A percentile compares a stretch with the other conserved stretches of the same genome.
phyloP scores from a whole-genome alignment of 2,329 filamentous ascomycete species.

The Alternaria longipes region DNA sequence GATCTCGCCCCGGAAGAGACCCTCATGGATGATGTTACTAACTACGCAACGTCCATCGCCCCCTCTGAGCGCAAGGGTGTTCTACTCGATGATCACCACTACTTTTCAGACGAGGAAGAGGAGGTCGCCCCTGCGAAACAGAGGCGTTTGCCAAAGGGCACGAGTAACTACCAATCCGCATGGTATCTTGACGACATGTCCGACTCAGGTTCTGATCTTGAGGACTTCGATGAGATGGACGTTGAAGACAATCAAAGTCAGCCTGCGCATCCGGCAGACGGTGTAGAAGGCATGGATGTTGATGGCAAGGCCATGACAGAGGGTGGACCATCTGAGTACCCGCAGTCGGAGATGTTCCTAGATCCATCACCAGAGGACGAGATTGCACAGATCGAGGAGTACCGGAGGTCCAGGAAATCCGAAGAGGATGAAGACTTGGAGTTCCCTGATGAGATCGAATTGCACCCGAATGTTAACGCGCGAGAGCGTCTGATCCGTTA shows the following conservation, averaged over 20 bases:
- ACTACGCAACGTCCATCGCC: slow-evolving; percentile 56
- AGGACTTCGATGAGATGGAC: slow-evolving; percentile 65
- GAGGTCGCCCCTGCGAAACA: slow-evolving; percentile 67
- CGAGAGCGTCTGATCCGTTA: slow-evolving; percentile 87
- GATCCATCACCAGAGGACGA: slow-evolving; percentile 84
- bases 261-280: slow-evolving; percentile 78
- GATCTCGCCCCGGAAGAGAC: slow-evolving; percentile 88
- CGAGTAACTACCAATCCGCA: slow-evolving; percentile 90
- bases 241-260: slow-evolving; percentile 63
- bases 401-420: slow-evolving; percentile 77
- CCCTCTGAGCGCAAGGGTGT: slow-evolving; percentile 76
- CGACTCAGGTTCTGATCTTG: slow-evolving; percentile 85
- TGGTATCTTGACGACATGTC: slow-evolving; percentile 90
- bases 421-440: slow-evolving; percentile 91
- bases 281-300: slow-evolving; percentile 70
- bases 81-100: slow-evolving; percentile 94
- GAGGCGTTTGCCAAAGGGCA: slow-evolving; percentile 85
- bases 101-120: slow-evolving; percentile 89
- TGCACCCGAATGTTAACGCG: slow-evolving; percentile 86
- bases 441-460: slow-evolving; percentile 96
- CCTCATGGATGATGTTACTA: slow-evolving; percentile 75
- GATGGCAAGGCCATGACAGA: slow-evolving; percentile 72
- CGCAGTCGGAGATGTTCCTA: slow-evolving; percentile 90
- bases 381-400: slow-evolving; percentile 81
- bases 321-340: slow-evolving; percentile 84